phyloP scores from a whole-genome alignment of 2,329 filamentous ascomycete species.

The Pseudogymnoascus sp. region DNA sequence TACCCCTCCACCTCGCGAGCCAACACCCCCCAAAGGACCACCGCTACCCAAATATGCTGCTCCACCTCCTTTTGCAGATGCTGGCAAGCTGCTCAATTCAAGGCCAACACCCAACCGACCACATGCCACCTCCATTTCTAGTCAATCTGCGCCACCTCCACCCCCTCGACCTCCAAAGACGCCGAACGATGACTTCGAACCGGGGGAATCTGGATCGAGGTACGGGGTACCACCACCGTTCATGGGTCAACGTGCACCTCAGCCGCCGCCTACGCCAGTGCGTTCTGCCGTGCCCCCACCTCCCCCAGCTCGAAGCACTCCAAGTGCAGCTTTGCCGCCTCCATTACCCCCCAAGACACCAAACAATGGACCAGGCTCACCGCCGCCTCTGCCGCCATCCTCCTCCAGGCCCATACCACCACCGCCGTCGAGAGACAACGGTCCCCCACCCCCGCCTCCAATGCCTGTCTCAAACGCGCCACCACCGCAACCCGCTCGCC shows the following conservation, averaged over 20 bases:
- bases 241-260: constrained; percentile 51
- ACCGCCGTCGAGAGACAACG: constrained; percentile 34
- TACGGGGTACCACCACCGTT: constrained; percentile 79
- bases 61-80: constrained; percentile 81
- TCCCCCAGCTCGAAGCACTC: constrained; percentile 43
- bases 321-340: constrained; percentile 29
- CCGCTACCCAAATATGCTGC: constrained; percentile 67
- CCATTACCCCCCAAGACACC: constrained; percentile 38
- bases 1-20: constrained; percentile 57
- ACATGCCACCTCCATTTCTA: constrained; percentile 40
- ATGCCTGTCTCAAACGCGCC: constrained; percentile 12
- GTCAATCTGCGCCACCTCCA: constrained; percentile 52
- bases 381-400: constrained; percentile 44
- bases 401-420: constrained; percentile 45
- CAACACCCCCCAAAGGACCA: constrained; percentile 53
- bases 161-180: constrained; percentile 63
- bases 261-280: constrained; percentile 68
- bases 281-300: constrained; percentile 66
- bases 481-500: constrained; percentile 31
- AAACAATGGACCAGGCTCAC: constrained; percentile 38
- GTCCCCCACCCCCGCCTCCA: constrained; percentile 25
- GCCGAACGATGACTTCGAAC: constrained; percentile 57
- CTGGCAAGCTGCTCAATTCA: constrained; percentile 65
- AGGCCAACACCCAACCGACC: constrained; percentile 33
- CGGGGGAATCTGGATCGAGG: constrained; percentile 38